These are phyloP conservation scores for Gautieria morchelliformis DNA, from an alignment of 768 basidiomycete species.

Conservation along the genomic window DNA sequence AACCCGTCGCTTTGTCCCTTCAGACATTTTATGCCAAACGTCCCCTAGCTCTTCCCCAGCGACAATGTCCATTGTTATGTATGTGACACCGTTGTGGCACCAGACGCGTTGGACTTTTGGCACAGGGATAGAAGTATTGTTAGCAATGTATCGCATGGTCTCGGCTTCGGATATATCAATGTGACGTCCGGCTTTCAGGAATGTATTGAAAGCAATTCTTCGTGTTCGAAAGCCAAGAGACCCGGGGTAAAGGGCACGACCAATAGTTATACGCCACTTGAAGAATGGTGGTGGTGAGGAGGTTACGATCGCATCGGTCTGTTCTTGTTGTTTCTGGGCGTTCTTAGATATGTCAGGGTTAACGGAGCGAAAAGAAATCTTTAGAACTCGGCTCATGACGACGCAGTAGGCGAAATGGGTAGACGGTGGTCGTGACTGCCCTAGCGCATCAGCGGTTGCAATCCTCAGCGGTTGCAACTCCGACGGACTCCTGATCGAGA, in stretches of 20 bases:
- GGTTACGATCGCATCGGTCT: no score
- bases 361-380: no score
- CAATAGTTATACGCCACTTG: not conserved
- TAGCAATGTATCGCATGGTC: constrained; percentile 7
- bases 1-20: not conserved
- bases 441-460: no score
- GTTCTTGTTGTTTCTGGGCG: no score
- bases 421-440: no score
- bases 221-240: not conserved
- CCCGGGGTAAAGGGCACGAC: not conserved
- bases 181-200: not conserved
- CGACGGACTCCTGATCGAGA: no score
- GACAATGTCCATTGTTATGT: not conserved
- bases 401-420: no score
- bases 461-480: no score
- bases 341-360: no score
- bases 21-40: not conserved
- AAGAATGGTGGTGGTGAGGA: not conserved
- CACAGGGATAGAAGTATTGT: constrained; percentile 12
- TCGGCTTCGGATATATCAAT: constrained; percentile 6
- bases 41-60: not conserved
- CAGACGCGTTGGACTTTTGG: constrained; percentile 5
- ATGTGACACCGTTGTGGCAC: not conserved
- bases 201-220: not conserved
- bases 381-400: no score